A percentile compares a stretch with the other conserved stretches of the same genome.
These are phyloP conservation scores for Persicaria tinctoria DNA, from an alignment of 148 eudicot genomes.

Conservation along the genomic window DNA sequence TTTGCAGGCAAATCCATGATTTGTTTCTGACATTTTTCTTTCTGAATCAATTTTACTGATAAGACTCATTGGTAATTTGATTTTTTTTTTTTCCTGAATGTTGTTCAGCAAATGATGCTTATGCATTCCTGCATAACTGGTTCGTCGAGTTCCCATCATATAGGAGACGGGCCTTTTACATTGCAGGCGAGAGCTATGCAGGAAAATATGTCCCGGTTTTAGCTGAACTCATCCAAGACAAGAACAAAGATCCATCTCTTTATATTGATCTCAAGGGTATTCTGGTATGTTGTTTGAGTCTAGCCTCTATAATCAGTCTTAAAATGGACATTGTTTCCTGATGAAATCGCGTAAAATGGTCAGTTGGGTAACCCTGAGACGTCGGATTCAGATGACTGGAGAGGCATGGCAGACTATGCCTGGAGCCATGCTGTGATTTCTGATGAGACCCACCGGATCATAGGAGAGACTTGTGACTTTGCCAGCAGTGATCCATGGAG, in stretches of 20 bases:
- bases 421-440: conserved; percentile 97
- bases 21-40: not conserved
- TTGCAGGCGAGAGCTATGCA: conserved; percentile 97
- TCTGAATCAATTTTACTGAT: no score
- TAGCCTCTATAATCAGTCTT: no score
- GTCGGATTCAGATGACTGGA: conserved; percentile 88
- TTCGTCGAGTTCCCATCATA: conserved; percentile 73
- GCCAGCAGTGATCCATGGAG: conserved; percentile 51
- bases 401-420: conserved; percentile 84
- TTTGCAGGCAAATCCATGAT: conserved; percentile 43
- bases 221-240: conserved; percentile 75
- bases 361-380: conserved; percentile 98
- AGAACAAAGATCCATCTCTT: conserved; percentile 48
- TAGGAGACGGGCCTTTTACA: conserved; percentile 42
- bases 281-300: conserved; percentile 36
- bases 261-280: conserved; percentile 66
- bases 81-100: not conserved
- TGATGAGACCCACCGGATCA: conserved; percentile 63
- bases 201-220: conserved; percentile 93
- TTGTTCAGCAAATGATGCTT: conserved; percentile 68
- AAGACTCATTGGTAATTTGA: no score
- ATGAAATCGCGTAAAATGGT: not conserved
- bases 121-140: conserved; percentile 75
- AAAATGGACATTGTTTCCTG: not conserved
- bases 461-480: conserved; percentile 56